These are phyloP conservation scores for Alternaria sp. DNA, from an alignment of 2,329 filamentous ascomycete species.

Conservation along the genomic window DNA sequence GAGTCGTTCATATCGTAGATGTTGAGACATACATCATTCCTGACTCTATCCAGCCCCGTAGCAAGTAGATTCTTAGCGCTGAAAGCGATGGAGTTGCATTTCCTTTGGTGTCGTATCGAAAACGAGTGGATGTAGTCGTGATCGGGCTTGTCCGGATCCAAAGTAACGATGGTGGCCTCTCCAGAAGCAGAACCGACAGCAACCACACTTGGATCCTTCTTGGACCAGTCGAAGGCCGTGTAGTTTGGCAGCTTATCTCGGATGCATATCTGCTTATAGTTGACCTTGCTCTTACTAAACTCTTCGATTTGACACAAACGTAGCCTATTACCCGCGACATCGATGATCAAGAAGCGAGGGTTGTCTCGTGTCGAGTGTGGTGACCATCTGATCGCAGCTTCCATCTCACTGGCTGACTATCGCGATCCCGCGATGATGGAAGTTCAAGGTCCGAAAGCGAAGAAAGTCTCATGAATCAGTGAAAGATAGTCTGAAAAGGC, in stretches of 20 bases:
- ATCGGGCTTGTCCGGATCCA: slow-evolving; percentile 66
- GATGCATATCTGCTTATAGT: slow-evolving; percentile 60
- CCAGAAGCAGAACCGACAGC: slow-evolving; percentile 78
- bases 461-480: background rate
- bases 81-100: slow-evolving; percentile 82
- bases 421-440: background rate
- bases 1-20: slow-evolving; percentile 75
- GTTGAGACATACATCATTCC: slow-evolving; percentile 81
- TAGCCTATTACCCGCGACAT: slow-evolving; percentile 65
- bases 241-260: slow-evolving; percentile 65
- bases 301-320: slow-evolving; percentile 60
- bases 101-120: slow-evolving; percentile 74
- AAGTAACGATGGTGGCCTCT: slow-evolving; percentile 74
- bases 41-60: slow-evolving; percentile 78
- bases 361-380: slow-evolving; percentile 59
- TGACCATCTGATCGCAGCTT: slow-evolving; percentile 69
- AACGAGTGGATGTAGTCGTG: slow-evolving; percentile 64
- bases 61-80: slow-evolving; percentile 74
- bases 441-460: background rate
- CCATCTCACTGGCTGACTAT: slow-evolving; percentile 52
- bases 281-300: slow-evolving; percentile 47
- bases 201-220: slow-evolving; percentile 67
- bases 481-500: background rate
- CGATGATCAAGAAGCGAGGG: slow-evolving; percentile 67
- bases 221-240: slow-evolving; percentile 71